Base-by-base conservation (phyloP, 441 rosid genomes). In the Jatropha multifida region DNA sequence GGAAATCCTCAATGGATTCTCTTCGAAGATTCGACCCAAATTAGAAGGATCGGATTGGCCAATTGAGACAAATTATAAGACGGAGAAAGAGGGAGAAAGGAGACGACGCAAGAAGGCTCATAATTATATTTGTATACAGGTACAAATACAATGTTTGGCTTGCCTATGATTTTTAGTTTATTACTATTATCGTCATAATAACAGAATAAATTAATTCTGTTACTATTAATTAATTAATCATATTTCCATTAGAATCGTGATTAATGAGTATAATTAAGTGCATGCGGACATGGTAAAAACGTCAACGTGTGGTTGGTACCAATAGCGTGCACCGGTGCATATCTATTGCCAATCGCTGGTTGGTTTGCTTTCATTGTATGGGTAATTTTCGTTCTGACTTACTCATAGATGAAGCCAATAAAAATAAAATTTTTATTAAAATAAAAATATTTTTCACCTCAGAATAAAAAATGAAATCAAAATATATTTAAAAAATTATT, bases 21-120 rank as follows among this genome's bases (percentile, higher is more conserved):
- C 48, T 44, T 44, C 48, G 48, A 44, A 44, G 48, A 44, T 44
- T 44, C 48, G 48, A 44, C 48, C 48, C 48, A 44, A 44, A 11
- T 44, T 44, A 74, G 73, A 18, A 69, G 69, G 82, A 77, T 80
- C 74, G 65, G 74, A 77, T 79, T 76, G 82, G 71, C 60, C 78
- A 76, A 41, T 63, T 69, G 52, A 51, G 85, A 79, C 73, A 59
- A 63, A 76, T 62, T 72, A 69, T n/a, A 63, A 58, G n/a, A 44
- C 48, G 61, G 59, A 78, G 76, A 74, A 76, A 72, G 69, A 68
- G 74, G 40, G 79, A 64, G 32, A 49, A 32, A 4, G 6, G 58
- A n/a, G 20, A 54, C 17, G 18, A 18, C 20, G 1, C 8, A 54
- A 15, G 58, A 54, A 54, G 58, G n/a, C 14, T 52, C 8, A 52